Percentiles rank a stretch among this genome's conserved stretches.
Evolutionary conservation across 805 yeast genomes (phyloP).

Genomic region (Starmerella riodocensis): DNA sequence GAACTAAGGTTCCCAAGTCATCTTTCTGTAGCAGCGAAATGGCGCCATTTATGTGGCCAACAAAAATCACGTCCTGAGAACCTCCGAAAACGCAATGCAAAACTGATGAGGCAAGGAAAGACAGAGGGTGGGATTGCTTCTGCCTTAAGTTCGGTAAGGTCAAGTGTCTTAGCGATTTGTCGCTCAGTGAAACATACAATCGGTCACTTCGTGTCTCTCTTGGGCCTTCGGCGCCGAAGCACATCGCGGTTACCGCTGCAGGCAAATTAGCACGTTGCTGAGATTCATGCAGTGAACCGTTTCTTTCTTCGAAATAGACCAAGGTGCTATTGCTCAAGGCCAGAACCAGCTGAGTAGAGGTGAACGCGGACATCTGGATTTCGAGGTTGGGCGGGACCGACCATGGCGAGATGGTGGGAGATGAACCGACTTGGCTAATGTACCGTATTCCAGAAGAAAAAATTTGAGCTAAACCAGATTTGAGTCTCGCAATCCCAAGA

Average conservation of each 20-base stretch:
- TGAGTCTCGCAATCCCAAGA: conserved; percentile 55
- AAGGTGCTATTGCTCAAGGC: conserved; percentile 62
- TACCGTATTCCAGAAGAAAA: conserved; percentile 59
- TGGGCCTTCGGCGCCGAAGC: conserved; percentile 33
- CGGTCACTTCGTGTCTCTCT: conserved; percentile 40
- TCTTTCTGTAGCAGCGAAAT: conserved; percentile 1
- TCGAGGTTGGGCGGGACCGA: conserved; percentile 64
- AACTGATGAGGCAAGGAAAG: conserved; percentile 1
- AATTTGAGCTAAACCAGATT: conserved; percentile 57
- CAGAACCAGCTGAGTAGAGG: conserved; percentile 53
- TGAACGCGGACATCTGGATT: conserved; percentile 47
- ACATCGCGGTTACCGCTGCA: conserved; percentile 26
- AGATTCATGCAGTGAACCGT: conserved; percentile 57
- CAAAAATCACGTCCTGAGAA: background rate
- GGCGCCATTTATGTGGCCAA: conserved; percentile 13
- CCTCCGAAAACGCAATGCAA: background rate
- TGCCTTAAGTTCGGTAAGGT: conserved; percentile 3
- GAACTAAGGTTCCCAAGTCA: conserved; percentile 44
- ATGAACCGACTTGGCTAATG: conserved; percentile 25
- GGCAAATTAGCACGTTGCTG: conserved; percentile 44
- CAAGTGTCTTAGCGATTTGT: conserved; percentile 49
- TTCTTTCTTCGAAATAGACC: conserved; percentile 69
- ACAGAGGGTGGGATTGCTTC: background rate
- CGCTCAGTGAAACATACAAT: conserved; percentile 60
- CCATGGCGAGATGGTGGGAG: conserved; percentile 49